phyloP scores from a whole-genome alignment of 345 rosid species.

The Garcia nutans region DNA sequence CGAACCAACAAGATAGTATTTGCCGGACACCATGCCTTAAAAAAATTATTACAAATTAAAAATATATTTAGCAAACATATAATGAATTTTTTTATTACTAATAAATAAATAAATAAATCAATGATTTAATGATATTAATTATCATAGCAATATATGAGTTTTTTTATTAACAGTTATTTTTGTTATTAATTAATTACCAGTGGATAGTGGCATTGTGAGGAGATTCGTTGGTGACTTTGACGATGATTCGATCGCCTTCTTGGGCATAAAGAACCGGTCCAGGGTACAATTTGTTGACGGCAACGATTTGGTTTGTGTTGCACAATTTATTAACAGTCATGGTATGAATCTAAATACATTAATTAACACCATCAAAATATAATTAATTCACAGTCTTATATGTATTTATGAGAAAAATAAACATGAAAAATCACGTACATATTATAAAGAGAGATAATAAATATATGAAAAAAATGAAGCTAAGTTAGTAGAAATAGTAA shows the following conservation, averaged over 20 bases:
- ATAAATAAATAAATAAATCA: no score
- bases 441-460: not conserved
- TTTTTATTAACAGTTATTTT: no score
- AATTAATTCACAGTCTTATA: not conserved
- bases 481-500: no score
- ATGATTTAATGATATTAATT: no score
- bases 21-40: conserved; percentile 88
- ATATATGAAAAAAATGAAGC: not conserved
- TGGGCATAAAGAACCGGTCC: conserved; percentile 74
- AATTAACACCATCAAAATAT: not conserved
- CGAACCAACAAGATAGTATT: conserved; percentile 78
- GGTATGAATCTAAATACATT: conserved; percentile 51
- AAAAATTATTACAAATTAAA: no score
- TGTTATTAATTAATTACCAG: conserved; percentile 41
- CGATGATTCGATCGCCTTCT: conserved; percentile 65
- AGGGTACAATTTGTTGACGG: conserved; percentile 66
- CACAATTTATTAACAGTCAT: conserved; percentile 59
- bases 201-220: conserved; percentile 81
- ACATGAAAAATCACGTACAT: not conserved
- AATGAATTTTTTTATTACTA: no score
- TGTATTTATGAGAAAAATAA: not conserved
- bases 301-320: conserved; percentile 56
- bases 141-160: no score
- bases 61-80: not conserved
- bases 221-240: conserved; percentile 65